These are phyloP conservation scores for Rhizopogon salebrosus DNA, from an alignment of 768 basidiomycete species.

Conservation along the genomic window DNA sequence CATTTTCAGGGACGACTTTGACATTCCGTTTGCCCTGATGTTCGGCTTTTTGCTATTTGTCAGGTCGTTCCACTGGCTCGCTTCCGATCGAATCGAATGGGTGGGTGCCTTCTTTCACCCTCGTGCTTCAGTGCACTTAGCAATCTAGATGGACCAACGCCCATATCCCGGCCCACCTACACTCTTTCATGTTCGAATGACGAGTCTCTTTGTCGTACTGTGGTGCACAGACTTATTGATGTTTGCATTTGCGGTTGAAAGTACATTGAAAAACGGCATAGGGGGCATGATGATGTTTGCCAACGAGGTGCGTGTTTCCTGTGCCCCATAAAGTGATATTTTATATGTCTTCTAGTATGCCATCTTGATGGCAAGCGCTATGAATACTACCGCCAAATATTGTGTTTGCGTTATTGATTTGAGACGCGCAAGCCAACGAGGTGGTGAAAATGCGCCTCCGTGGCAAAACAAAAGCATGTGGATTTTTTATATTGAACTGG, in stretches of 20 bases:
- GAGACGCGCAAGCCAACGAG: conserved; percentile 67
- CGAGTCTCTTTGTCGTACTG: conserved; percentile 65
- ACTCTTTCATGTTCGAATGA: conserved; percentile 84
- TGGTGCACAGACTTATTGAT: conserved; percentile 72
- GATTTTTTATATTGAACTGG: conserved; percentile 90
- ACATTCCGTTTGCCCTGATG: conserved; percentile 88
- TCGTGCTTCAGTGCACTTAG: conserved; percentile 4
- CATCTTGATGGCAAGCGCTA: conserved; percentile 76
- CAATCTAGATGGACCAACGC: conserved; percentile 92
- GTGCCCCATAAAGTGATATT: conserved; percentile 2
- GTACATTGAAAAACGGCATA: conserved; percentile 71
- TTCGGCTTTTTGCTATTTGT: conserved; percentile 92
- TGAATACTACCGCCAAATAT: conserved; percentile 81
- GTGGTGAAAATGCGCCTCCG: conserved; percentile 79
- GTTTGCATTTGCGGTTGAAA: conserved; percentile 77
- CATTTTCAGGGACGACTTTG: conserved; percentile 95
- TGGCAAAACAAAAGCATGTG: conserved; percentile 99
- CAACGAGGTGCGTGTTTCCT: conserved; percentile 62
- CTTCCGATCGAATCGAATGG: conserved; percentile 94
- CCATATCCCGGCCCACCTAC: conserved; percentile 80
- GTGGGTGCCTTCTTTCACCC: conserved; percentile 40
- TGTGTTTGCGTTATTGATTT: conserved; percentile 76
- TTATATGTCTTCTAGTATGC: conserved; percentile 59
- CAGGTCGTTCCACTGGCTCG: conserved; percentile 98
- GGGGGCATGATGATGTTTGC: conserved; percentile 94